These are phyloP conservation scores for Zanthoxylum bungeanum DNA, from an alignment of 345 rosid genomes.

Conservation along the genomic window DNA sequence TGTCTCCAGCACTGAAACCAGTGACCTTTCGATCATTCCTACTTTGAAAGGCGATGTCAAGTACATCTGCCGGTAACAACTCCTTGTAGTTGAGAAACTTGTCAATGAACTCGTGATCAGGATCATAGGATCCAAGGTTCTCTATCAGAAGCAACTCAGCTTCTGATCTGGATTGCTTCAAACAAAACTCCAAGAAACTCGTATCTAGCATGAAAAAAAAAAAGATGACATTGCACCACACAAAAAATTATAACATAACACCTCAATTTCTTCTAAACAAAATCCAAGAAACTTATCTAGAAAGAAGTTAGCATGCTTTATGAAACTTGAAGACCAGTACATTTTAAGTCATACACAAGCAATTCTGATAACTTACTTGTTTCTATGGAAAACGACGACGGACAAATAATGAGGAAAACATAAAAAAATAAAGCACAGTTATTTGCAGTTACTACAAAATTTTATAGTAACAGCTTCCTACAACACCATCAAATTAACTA, in stretches of 20 bases:
- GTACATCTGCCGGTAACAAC: conserved; percentile 70
- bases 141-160: conserved; percentile 74
- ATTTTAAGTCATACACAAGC: neutral
- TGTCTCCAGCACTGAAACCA: conserved; percentile 33
- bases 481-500: too few species aligned
- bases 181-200: conserved; percentile 85
- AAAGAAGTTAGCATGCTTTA: neutral
- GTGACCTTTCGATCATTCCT: conserved; percentile 41
- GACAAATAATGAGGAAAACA: too few species aligned
- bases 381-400: neutral
- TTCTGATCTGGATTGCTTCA: conserved; percentile 88
- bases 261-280: neutral
- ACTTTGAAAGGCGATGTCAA: conserved; percentile 85
- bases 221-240: conserved; percentile 1
- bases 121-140: conserved; percentile 76
- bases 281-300: neutral
- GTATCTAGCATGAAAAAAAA: conserved; percentile 49
- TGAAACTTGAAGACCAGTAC: neutral
- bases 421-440: too few species aligned
- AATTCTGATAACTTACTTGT: neutral
- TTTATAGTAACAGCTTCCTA: too few species aligned
- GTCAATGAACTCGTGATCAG: conserved; percentile 78
- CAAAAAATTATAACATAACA: neutral
- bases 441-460: neutral
- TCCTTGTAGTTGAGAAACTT: conserved; percentile 92